Evolutionary conservation across 2,329 filamentous ascomycete genomes (phyloP), one percentile per base, ranked within the genome.

Genomic region (Claviceps spartinae): DNA sequence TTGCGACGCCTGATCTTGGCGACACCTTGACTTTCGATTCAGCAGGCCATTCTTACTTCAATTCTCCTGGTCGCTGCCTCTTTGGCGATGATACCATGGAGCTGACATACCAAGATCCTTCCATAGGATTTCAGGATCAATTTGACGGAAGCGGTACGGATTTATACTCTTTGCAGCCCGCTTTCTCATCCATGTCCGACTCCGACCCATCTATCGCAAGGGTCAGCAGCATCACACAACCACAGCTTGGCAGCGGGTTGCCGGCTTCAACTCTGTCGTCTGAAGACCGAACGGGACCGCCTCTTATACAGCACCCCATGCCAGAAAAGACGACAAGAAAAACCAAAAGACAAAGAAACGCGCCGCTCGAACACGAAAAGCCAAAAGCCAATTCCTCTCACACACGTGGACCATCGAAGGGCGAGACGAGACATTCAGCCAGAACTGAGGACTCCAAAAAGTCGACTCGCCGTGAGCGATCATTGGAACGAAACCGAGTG

Each of bases 401-500:
- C 6, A 26, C 48, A 8, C 43, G 44, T 14, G 40, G 37, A n/a
- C 45, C 40, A 18, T 45, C 52, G 18, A 50, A 45, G 26, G 38
- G 48, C 26, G 48, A 47, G 18, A 40, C 52, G 30, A 41, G 11
- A 34, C 49, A 22, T 44, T 13, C 30, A 5, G 16, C 26, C 26
- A 51, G 18, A 18, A 37, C 11, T 7, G 40, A 48, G 18, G 40
- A 49, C 34, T 16, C 26, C 38, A 52, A 48, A n/a, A 52, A 43
- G 6, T 30, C 26, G 8, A 48, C 38, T 34, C 54, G 77, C 58
- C 71, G 78, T 30, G 73, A 70, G 55, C 75, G 74, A 55, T 82
- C 81, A 58, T 72, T 87, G 0, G 81, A 86, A 65, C 78, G 84
- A 54, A 89, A 89, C 63, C 75, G 85, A 9, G 69, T 85, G 2